Base-by-base conservation (phyloP, 768 basidiomycete genomes). In the Lactarius hengduanensis region DNA sequence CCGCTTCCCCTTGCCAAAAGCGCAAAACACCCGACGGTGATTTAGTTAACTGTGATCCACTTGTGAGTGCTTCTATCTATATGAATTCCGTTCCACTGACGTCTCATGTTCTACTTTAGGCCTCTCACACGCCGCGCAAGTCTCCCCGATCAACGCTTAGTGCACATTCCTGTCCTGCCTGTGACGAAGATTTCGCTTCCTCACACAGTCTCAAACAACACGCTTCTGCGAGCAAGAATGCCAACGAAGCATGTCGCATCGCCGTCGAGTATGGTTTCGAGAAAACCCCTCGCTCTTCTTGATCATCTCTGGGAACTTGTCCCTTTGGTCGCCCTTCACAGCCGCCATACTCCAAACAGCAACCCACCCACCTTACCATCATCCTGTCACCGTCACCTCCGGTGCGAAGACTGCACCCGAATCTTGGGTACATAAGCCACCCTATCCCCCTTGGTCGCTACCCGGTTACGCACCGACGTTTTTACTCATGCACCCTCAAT, bases 241-340 rank as follows among this genome's bases (percentile, higher is more conserved):
- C 80, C n/a, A 83, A 83, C 72, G 88, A 90, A 72, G 90, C 90
- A 8, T 92, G 90, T 72, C 83, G 82, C 65, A 82, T 82, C 60
- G 90, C 90, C 13, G 90, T 91, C 72, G 85, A 87, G 69, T 92
- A 92, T 75, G 84, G 84, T 28, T 84, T 91, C 65, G 90, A 92
- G 74, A 79, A 69, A 77, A 71, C 69, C 70, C 69, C 4, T n/a
- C 15, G 10, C 40, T 53, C 30, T 64, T 43, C 57, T 26, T 41
- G 38, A 30, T n/a, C n/a, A 32, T 55, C 36, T 40, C 61, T 40
- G 26, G 57, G 22, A 10, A 50, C 57, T 18, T 30, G 58, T 18
- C 57, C 64, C n/a, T 18, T 4, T 53, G 34, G 10, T 38, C 34
- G 26, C 3, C 30, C 63, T 11, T 13, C 47, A 28, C 50, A 53